phyloP scores from a whole-genome alignment of 805 yeast species.

The Spathaspora girioi region DNA sequence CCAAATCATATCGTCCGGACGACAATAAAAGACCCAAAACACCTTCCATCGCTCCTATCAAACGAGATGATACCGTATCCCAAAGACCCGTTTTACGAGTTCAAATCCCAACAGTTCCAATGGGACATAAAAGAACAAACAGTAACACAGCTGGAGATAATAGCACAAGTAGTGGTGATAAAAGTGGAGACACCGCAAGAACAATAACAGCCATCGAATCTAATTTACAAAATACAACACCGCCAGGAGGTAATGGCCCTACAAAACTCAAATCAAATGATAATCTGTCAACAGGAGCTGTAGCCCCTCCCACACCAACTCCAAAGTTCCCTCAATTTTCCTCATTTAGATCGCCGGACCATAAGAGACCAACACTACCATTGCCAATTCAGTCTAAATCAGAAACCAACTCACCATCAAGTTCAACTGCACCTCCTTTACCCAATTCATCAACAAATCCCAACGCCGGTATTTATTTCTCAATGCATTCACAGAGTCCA shows the following conservation, averaged over 20 bases:
- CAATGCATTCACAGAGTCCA: constrained; percentile 6
- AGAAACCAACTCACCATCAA: constrained; percentile 38
- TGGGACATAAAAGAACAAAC: constrained; percentile 7
- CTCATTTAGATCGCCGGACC: constrained; percentile 27
- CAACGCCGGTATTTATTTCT: constrained; percentile 12
- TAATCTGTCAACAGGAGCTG: constrained; percentile 6
- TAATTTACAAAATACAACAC: constrained; percentile 1
- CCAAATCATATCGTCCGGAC: constrained; percentile 6
- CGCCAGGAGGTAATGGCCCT: neutral
- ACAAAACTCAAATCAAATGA: constrained; percentile 1
- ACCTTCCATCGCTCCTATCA: neutral
- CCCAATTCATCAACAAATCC: constrained; percentile 13
- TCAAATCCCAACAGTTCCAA: constrained; percentile 55
- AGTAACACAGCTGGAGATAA: neutral
- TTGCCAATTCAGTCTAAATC: constrained; percentile 35
- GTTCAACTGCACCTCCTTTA: constrained; percentile 37
- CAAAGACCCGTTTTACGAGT: constrained; percentile 59
- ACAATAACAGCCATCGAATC: constrained; percentile 43
- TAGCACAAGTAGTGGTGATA: constrained; percentile 7
- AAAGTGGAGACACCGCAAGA: constrained; percentile 33
- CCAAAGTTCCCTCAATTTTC: constrained; percentile 14
- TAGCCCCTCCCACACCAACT: neutral
- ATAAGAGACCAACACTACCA: constrained; percentile 24
- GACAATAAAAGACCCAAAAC: constrained; percentile 5
- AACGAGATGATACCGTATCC: constrained; percentile 8